Percentiles rank a stretch among this genome's conserved stretches.
These are phyloP conservation scores for Selenicereus undatus DNA, from an alignment of 148 eudicot species.

Conservation along the genomic window DNA sequence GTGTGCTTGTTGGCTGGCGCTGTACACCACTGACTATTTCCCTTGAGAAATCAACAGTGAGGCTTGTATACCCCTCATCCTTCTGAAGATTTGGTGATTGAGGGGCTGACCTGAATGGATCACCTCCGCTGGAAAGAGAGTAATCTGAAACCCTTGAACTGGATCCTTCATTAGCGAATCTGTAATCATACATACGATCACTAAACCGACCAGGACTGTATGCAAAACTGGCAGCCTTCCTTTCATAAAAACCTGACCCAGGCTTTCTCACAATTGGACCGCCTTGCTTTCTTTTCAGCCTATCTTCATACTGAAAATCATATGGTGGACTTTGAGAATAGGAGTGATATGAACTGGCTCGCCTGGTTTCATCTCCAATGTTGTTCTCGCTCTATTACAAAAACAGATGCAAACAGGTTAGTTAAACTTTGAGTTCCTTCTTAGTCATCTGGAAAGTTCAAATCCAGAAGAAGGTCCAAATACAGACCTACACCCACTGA, in stretches of 20 bases:
- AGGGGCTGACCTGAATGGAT: conserved; percentile 51
- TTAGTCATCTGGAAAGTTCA: neutral
- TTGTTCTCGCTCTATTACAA: conserved; percentile 42
- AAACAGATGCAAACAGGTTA: conserved; percentile 2
- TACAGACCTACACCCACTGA: neutral
- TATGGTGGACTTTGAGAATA: conserved; percentile 97
- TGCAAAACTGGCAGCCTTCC: conserved; percentile 56
- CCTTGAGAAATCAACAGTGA: conserved; percentile 42
- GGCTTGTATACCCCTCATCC: conserved; percentile 52
- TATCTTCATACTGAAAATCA: conserved; percentile 91
- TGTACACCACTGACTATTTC: conserved; percentile 28
- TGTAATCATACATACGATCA: conserved; percentile 56
- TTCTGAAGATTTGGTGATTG: conserved; percentile 62
- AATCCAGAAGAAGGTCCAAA: neutral
- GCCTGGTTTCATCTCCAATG: conserved; percentile 66
- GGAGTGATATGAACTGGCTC: conserved; percentile 96
- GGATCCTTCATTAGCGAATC: conserved; percentile 63
- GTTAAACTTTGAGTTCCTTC: neutral
- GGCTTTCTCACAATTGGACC: conserved; percentile 67
- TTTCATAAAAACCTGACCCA: conserved; percentile 67
- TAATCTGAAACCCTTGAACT: conserved; percentile 63
- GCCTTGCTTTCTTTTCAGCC: conserved; percentile 67
- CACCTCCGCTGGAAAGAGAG: conserved; percentile 67
- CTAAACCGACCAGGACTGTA: conserved; percentile 73
- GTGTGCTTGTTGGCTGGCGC: conserved; percentile 26